phyloP scores from a whole-genome alignment of 2,329 filamentous ascomycete species.

The Harringtonia aguacate region DNA sequence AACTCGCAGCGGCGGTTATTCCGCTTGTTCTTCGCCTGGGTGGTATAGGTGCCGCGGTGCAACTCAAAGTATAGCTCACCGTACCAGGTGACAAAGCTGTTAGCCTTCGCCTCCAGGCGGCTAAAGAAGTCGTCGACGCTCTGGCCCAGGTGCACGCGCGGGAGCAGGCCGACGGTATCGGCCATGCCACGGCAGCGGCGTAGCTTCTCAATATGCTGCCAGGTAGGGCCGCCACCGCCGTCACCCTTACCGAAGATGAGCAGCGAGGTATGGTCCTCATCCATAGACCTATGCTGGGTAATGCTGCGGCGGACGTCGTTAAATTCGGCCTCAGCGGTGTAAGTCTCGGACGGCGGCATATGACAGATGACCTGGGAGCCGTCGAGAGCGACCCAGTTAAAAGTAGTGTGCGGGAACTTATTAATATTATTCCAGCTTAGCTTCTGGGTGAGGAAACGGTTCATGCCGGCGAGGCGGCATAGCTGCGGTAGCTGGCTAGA shows the following conservation, averaged over 20 bases:
- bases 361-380: conserved; percentile 96
- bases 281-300: conserved; percentile 88
- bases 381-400: conserved; percentile 95
- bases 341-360: conserved; percentile 93
- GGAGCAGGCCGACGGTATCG: conserved; percentile 73
- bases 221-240: conserved; percentile 89
- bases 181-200: conserved; percentile 83
- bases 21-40: conserved; percentile 92
- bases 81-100: conserved; percentile 87
- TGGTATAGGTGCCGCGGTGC: conserved; percentile 94
- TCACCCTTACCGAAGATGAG: conserved; percentile 96
- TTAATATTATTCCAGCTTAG: conserved; percentile 99
- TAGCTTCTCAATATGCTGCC: conserved; percentile 89
- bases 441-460: conserved; percentile 93
- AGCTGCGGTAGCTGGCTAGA: conserved; percentile 90
- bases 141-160: conserved; percentile 76
- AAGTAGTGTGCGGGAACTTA: conserved; percentile 95
- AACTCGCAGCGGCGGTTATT: conserved; percentile 85
- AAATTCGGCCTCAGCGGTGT: conserved; percentile 89
- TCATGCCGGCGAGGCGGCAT: conserved; percentile 91
- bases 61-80: conserved; percentile 97
- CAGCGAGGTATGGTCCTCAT: conserved; percentile 81
- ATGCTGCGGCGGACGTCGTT: conserved; percentile 87
- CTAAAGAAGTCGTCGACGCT: conserved; percentile 94
- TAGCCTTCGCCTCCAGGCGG: conserved; percentile 66